Percentiles rank a stretch among this genome's conserved stretches.
Evolutionary conservation across 352 stramenopile species (phyloP).

Genomic region (Phytophthora sp.): DNA sequence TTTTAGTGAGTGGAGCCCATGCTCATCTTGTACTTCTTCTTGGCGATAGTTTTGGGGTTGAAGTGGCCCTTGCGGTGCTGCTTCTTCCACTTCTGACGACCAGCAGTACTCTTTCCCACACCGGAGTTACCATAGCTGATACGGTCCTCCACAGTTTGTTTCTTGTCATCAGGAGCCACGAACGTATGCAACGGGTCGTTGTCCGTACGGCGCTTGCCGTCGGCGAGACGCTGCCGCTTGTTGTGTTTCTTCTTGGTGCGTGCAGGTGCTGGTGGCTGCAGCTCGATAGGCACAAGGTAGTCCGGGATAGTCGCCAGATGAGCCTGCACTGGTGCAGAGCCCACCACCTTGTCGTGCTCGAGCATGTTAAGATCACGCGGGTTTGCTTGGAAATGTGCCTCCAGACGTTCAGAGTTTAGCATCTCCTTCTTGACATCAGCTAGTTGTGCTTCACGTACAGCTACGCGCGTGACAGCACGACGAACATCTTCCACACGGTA

Average conservation of each 20-base stretch:
- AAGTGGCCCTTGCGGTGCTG: slow-evolving; percentile 92
- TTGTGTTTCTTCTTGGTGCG: slow-evolving; percentile 78
- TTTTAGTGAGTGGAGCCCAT: slow-evolving; percentile 68
- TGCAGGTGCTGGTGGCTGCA: slow-evolving; percentile 87
- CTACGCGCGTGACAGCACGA: slow-evolving; percentile 93
- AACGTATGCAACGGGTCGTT: slow-evolving; percentile 99
- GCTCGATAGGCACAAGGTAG: slow-evolving; percentile 97
- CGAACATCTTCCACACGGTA: slow-evolving; percentile 97
- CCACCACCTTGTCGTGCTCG: slow-evolving; percentile 96
- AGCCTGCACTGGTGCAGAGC: slow-evolving; percentile 93
- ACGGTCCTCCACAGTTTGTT: slow-evolving; percentile 72
- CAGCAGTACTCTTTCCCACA: slow-evolving; percentile 92
- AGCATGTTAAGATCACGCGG: slow-evolving; percentile 94
- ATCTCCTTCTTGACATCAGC: slow-evolving; percentile 98
- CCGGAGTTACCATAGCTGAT: slow-evolving; percentile 91
- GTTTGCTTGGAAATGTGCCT: slow-evolving; percentile 98
- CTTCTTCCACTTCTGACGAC: slow-evolving; percentile 95
- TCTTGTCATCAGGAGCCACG: slow-evolving; percentile 62
- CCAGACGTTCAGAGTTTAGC: slow-evolving; percentile 97
- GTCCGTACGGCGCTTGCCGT: slow-evolving; percentile 87
- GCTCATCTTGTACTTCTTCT: slow-evolving; percentile 83
- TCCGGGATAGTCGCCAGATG: slow-evolving; percentile 96
- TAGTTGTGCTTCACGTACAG: slow-evolving; percentile 95
- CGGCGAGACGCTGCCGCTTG: slow-evolving; percentile 62
- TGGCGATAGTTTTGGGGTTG: slow-evolving; percentile 90